Conservation (phyloP, 108 stramenopile genomes). For the Cyclotella atomus region DNA sequence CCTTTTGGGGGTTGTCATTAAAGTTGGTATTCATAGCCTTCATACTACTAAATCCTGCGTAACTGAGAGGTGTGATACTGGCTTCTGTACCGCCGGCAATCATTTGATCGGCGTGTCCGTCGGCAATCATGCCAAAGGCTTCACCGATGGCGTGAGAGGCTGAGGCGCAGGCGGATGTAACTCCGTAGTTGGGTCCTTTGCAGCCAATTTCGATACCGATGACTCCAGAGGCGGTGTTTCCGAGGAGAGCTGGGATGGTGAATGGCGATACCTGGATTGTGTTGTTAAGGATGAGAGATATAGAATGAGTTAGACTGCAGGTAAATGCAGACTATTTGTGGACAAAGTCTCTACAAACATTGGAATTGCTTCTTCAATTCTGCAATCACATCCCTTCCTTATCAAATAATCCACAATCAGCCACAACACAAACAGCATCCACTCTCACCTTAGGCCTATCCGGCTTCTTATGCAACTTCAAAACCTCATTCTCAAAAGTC, state of each 20-base stretch:
- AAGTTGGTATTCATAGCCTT: slow-evolving; percentile 91
- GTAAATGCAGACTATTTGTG: neutral
- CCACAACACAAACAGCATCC: neutral
- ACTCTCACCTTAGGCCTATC: slow-evolving; percentile 83
- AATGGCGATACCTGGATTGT: slow-evolving; percentile 85
- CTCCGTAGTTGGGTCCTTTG: slow-evolving; percentile 95
- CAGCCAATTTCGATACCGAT: slow-evolving; percentile 91
- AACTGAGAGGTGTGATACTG: slow-evolving; percentile 90
- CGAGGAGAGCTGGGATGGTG: slow-evolving; percentile 93
- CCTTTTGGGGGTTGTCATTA: slow-evolving; percentile 87
- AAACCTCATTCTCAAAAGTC: slow-evolving; percentile 92
- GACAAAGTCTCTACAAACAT: neutral
- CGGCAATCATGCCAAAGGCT: slow-evolving; percentile 86
- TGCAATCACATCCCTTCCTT: neutral
- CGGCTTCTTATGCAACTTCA: slow-evolving; percentile 84
- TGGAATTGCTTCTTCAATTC: neutral
- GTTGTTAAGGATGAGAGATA: neutral
- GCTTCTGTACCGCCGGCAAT: slow-evolving; percentile 94
- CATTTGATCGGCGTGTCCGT: slow-evolving; percentile 92
- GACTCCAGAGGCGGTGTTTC: slow-evolving; percentile 95
- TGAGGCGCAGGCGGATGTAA: slow-evolving; percentile 93
- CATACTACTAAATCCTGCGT: slow-evolving; percentile 94
- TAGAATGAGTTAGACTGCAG: too few relatives aligned
- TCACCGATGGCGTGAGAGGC: slow-evolving; percentile 93
- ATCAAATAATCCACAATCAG: neutral